Evolutionary conservation across 2,329 filamentous ascomycete genomes (phyloP).

Genomic region (Bretziella fagacearum): DNA sequence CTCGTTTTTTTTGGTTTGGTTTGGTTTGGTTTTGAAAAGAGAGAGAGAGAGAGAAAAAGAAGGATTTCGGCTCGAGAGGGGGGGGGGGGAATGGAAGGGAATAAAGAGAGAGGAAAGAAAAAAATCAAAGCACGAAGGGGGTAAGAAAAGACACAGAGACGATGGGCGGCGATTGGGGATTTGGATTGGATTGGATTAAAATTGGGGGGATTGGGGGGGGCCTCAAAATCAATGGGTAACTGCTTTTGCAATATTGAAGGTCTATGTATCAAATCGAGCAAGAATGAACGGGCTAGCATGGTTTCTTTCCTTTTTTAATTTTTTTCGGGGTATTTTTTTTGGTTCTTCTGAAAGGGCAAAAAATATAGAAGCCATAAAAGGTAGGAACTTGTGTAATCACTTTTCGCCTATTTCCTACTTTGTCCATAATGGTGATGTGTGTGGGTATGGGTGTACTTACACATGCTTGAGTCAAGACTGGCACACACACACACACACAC

Average conservation of each 20-base stretch:
- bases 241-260: neutral
- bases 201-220: neutral
- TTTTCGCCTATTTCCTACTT: too few species aligned
- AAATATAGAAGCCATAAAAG: neutral
- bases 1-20: neutral
- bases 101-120: neutral
- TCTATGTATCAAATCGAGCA: neutral
- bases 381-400: neutral
- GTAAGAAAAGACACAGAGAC: neutral
- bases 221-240: neutral
- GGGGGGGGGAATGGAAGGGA: neutral
- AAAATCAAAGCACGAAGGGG: neutral
- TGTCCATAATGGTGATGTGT: neutral
- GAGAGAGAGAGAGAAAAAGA: neutral
- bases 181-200: neutral
- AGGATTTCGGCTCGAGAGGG: neutral
- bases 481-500: too few species aligned
- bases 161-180: neutral
- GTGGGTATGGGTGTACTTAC: neutral
- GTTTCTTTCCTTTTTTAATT: neutral
- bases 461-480: too few species aligned
- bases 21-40: neutral
- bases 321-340: neutral
- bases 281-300: neutral
- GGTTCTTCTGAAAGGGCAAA: neutral